Percentiles rank a stretch among this genome's conserved stretches.
These are phyloP conservation scores for Sextonia rubra DNA, from an alignment of 164 flowering plant species.

Conservation along the genomic window DNA sequence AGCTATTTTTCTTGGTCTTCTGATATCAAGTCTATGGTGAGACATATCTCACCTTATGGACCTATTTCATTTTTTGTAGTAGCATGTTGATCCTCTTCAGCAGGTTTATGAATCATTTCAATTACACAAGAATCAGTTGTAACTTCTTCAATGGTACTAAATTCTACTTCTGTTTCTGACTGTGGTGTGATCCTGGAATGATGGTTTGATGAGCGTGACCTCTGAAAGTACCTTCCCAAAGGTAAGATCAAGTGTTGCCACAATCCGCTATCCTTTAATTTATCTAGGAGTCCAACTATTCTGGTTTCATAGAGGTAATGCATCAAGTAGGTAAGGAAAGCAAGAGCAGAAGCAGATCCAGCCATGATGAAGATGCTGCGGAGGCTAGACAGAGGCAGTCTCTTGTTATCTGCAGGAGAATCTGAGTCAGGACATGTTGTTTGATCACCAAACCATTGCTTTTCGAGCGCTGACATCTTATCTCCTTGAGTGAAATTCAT, in stretches of 20 bases:
- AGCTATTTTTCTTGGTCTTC: background rate
- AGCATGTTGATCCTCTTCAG: background rate
- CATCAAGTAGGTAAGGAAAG: background rate
- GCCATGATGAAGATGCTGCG: slow-evolving; percentile 6
- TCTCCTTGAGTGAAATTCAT: slow-evolving; percentile 19
- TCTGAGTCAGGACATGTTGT: background rate
- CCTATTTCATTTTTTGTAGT: background rate
- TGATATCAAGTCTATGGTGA: background rate
- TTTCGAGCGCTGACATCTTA: background rate
- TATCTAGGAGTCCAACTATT: background rate
- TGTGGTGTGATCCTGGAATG: background rate
- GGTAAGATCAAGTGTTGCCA: background rate
- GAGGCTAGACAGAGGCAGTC: slow-evolving; percentile 3
- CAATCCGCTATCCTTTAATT: background rate
- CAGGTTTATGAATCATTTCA: background rate
- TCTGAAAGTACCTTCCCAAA: background rate
- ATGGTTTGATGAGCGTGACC: background rate
- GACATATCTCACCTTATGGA: background rate
- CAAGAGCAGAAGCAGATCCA: background rate
- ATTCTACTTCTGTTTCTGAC: background rate
- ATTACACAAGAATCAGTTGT: too few species aligned
- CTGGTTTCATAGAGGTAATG: background rate
- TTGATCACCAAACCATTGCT: background rate
- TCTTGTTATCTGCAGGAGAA: background rate
- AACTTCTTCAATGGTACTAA: background rate